phyloP scores from a whole-genome alignment of 805 yeast genomes.

The Huiozyma sinensis region DNA sequence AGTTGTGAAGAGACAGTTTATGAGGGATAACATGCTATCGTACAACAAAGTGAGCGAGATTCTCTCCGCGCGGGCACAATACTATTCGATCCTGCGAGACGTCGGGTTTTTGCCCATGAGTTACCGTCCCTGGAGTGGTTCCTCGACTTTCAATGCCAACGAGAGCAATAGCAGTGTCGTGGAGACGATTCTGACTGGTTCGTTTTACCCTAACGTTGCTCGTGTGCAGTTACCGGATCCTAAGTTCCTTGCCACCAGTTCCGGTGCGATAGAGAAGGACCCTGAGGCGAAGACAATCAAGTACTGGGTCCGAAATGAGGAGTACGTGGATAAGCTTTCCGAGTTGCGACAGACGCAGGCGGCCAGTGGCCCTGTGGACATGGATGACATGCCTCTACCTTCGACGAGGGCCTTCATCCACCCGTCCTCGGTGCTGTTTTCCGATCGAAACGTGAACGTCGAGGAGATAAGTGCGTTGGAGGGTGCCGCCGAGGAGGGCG shows the following conservation, averaged over 20 bases:
- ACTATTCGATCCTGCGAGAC: conserved; percentile 58
- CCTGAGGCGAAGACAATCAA: conserved; percentile 67
- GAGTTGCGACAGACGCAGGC: conserved; percentile 8
- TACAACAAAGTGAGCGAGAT: conserved; percentile 60
- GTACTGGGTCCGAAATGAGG: conserved; percentile 62
- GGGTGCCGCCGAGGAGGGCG: conserved; percentile 9
- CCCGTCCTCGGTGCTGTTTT: conserved; percentile 72
- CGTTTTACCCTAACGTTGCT: conserved; percentile 76
- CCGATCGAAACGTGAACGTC: conserved; percentile 26
- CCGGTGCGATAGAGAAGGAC: conserved; percentile 80
- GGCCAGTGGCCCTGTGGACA: conserved; percentile 3
- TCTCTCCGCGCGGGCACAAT: conserved; percentile 58
- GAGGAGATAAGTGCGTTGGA: conserved; percentile 18
- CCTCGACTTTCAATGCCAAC: conserved; percentile 39
- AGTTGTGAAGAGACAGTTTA: conserved; percentile 31
- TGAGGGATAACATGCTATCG: conserved; percentile 51
- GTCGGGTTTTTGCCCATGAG: conserved; percentile 61
- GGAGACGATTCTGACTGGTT: conserved; percentile 63
- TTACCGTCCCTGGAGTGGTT: conserved; percentile 27
- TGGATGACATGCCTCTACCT: conserved; percentile 31
- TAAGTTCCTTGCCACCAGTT: conserved; percentile 53
- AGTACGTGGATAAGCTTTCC: conserved; percentile 30
- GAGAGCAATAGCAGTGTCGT: conserved; percentile 40
- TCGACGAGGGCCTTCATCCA: conserved; percentile 71
- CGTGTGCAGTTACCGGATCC: conserved; percentile 76